Percentiles rank a stretch among this genome's conserved stretches.
phyloP scores from a whole-genome alignment of 805 yeast genomes.

The Ogataea neopini region DNA sequence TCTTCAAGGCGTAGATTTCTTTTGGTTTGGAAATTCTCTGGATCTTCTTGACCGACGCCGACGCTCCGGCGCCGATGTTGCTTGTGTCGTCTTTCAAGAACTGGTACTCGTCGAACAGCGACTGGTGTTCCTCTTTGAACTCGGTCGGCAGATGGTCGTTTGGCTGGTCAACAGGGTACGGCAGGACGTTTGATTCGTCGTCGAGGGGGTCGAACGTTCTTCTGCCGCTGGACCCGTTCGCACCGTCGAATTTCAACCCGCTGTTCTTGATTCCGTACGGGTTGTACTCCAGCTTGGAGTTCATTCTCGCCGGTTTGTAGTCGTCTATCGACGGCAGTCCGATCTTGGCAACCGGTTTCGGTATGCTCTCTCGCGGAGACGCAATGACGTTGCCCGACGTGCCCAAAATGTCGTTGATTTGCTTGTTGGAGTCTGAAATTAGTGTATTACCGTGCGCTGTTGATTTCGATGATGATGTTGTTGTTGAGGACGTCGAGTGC shows the following conservation, averaged over 20 bases:
- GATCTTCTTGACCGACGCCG: constrained; percentile 64
- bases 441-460: constrained; percentile 14
- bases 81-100: constrained; percentile 45
- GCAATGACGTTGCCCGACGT: constrained; percentile 27
- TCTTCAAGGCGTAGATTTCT: constrained; percentile 68
- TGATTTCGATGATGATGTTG: too few species aligned
- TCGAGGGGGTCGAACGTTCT: constrained; percentile 27
- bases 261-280: constrained; percentile 59
- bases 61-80: constrained; percentile 73
- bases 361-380: constrained; percentile 23
- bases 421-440: constrained; percentile 14
- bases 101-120: constrained; percentile 59
- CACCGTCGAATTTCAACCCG: constrained; percentile 13
- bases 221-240: constrained; percentile 20
- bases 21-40: constrained; percentile 40
- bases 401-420: constrained; percentile 25
- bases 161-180: constrained; percentile 71
- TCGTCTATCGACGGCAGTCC: constrained; percentile 36
- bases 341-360: constrained; percentile 15
- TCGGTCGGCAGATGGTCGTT: constrained; percentile 63
- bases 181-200: constrained; percentile 51
- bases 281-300: constrained; percentile 54
- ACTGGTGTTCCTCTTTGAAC: constrained; percentile 50
- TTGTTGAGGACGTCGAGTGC: constrained; percentile 1
- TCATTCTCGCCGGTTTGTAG: constrained; percentile 20